Evolutionary conservation across 2,329 filamentous ascomycete genomes (phyloP), one percentile per base, ranked within the genome.

Genomic region (Apiospora koreana): DNA sequence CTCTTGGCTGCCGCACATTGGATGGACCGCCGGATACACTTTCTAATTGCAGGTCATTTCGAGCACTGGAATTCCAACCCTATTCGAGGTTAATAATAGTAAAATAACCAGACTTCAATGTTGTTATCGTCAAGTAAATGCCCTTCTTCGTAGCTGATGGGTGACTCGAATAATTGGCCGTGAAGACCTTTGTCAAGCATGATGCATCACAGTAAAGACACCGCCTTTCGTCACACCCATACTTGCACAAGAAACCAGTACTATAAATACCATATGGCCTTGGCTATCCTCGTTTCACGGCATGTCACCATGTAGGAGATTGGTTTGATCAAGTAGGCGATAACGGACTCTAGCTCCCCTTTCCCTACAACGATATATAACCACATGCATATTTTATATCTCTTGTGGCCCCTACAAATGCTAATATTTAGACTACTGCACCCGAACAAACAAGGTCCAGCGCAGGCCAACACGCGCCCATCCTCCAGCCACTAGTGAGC

Each of bases 1-100:
- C 50, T 35, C 54, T 62, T 62, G 54, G 54, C 54, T 62, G 54
- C 54, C 54, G 54, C 54, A 62, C 54, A 62, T 38, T 62, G 28
- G 31, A 58, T n/a, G 50, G 50, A 58, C 21, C 50, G 50, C 50
- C 50, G 28, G 50, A 58, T 58, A 7, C 28, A 58, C 28, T 35
- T 58, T 58, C 50, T 58, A 38, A 62, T 62, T 62, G 54, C 54
- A 62, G 28, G 16, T 62, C 54, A 62, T 23, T 62, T 62, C 54
- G 54, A 62, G 12, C 54, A 62, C 8, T 62, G 46, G 10, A 25
- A 28, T 50, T 9, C 45, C 23, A 50, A 50, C 23, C 46, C 31
- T 8, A 38, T n/a, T 12, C 31, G 9, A n/a, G 2, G 7, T 9
- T 43, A 12, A 43, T 18, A 35, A n/a, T 18, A 54, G n/a, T 62